Evolutionary conservation across 2,329 filamentous ascomycete genomes (phyloP).

Genomic region (Ploettnerulaceae sp.): DNA sequence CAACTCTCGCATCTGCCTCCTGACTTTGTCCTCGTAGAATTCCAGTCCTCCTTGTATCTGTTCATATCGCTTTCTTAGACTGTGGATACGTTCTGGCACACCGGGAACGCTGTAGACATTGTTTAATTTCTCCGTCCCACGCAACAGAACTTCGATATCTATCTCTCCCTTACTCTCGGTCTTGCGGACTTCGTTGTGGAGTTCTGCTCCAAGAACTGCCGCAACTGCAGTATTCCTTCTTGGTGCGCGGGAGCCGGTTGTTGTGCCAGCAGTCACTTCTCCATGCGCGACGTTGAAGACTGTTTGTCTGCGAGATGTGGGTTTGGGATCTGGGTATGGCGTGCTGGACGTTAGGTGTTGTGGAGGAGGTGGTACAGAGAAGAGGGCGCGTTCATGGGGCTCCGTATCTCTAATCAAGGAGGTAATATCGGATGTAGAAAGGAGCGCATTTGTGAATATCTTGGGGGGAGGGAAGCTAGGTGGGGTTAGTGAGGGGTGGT

Average conservation of each 20-base stretch:
- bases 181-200: constrained; percentile 73
- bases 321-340: constrained; percentile 40
- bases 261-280: constrained; percentile 51
- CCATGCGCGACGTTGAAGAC: constrained; percentile 60
- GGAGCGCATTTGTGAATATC: constrained; percentile 90
- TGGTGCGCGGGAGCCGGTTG: constrained; percentile 46
- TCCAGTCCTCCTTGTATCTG: constrained; percentile 68
- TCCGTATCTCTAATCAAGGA: constrained; percentile 93
- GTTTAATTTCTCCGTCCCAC: constrained; percentile 85
- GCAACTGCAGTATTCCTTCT: constrained; percentile 79
- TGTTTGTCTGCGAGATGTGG: constrained; percentile 49
- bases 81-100: constrained; percentile 68
- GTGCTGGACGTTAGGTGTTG: constrained; percentile 42
- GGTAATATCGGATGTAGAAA: constrained; percentile 87
- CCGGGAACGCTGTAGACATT: constrained; percentile 81
- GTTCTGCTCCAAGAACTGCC: constrained; percentile 79
- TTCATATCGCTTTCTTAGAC: constrained; percentile 65
- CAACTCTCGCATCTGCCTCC: constrained; percentile 69
- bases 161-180: constrained; percentile 62
- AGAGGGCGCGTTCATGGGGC: constrained; percentile 87
- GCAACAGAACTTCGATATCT: constrained; percentile 79
- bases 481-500: constrained; percentile 19
- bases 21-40: constrained; percentile 76
- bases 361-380: constrained; percentile 69
- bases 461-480: constrained; percentile 81